Evolutionary conservation across 2,329 filamentous ascomycete genomes (phyloP), one percentile per base, ranked within the genome.

Genomic region (Ceratocystis albifundus): DNA sequence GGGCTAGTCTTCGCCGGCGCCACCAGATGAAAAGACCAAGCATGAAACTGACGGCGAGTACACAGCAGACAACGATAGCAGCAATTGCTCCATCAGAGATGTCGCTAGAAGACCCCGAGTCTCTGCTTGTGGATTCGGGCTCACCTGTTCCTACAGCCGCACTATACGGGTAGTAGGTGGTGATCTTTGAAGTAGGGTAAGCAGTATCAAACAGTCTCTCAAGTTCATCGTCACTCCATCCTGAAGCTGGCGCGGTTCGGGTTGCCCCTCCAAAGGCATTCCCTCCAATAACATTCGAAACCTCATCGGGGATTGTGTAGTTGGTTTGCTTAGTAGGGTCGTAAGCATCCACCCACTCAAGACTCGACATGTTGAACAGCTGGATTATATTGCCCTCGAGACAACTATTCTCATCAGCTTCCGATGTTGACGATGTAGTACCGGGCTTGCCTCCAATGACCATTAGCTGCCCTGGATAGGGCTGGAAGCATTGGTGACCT

Each of bases 401-500:
- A 67, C 84, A 88, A 0, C 68, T 69, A 0, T 72, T 66, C 0
- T 61, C 53, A 1, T 12, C 30, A 6, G 0, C 4, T 32, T 1
- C 74, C 76, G 0, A 71, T 41, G 10, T 12, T 12, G 10, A 12
- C 20, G 1, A 71, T 50, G 4, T 78, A 55, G 0, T 76, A 15
- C 10, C n/a, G 36, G 64, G 74, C 69, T 84, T 87, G 10, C 90
- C 90, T 30, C 90, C 90, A 15, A 93, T 78, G 6, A 87, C 80
- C 69, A 94, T 79, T 85, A 95, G 91, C 74, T 93, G 89, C 67
- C 87, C 85, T 17, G 90, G 87, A 75, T 90, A 93, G 0, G 83
- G 82, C 71, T 83, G 82, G 70, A 91, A 84, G 75, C 89, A 94
- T 46, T 85, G 84, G 73, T 93, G 89, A 0, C 89, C 89, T 0